A percentile compares a stretch with the other conserved stretches of the same genome.
phyloP scores from a whole-genome alignment of 176 grass and related monocot genomes.

The Zizania latifolia region DNA sequence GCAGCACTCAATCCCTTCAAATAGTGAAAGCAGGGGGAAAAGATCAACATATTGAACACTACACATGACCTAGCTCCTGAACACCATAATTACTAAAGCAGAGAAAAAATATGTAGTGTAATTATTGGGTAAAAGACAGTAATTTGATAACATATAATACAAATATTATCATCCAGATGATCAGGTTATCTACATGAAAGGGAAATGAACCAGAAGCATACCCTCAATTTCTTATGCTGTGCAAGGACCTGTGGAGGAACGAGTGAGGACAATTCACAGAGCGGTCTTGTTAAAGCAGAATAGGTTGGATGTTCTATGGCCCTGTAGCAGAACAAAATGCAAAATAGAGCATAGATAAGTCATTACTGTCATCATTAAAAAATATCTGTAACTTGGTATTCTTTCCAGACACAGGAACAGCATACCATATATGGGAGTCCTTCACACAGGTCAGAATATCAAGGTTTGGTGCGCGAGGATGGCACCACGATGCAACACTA shows the following conservation, averaged over 20 bases:
- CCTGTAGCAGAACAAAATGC: conserved; percentile 54
- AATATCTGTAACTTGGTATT: conserved; percentile 18
- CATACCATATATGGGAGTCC: conserved; percentile 99
- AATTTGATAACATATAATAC: neutral
- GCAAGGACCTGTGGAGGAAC: conserved; percentile 89
- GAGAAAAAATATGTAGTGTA: neutral
- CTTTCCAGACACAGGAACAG: neutral
- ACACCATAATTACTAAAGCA: no score
- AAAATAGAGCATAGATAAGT: conserved; percentile 1
- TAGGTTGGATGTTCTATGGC: conserved; percentile 98
- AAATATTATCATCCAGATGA: neutral
- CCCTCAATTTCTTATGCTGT: conserved; percentile 85
- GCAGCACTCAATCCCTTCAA: conserved; percentile 1
- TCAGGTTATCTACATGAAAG: neutral
- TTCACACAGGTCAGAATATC: conserved; percentile 99
- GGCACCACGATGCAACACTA: conserved; percentile 99
- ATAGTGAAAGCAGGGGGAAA: no score
- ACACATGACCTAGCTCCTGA: neutral
- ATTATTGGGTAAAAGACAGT: neutral
- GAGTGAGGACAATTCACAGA: conserved; percentile 95
- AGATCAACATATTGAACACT: no score
- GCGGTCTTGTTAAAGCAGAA: conserved; percentile 94
- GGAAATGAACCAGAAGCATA: conserved; percentile 47
- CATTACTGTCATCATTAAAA: conserved; percentile 4
- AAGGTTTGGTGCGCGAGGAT: conserved; percentile 96